These are phyloP conservation scores for Mikania micrantha DNA, from an alignment of 129 eudicot species.

Conservation along the genomic window DNA sequence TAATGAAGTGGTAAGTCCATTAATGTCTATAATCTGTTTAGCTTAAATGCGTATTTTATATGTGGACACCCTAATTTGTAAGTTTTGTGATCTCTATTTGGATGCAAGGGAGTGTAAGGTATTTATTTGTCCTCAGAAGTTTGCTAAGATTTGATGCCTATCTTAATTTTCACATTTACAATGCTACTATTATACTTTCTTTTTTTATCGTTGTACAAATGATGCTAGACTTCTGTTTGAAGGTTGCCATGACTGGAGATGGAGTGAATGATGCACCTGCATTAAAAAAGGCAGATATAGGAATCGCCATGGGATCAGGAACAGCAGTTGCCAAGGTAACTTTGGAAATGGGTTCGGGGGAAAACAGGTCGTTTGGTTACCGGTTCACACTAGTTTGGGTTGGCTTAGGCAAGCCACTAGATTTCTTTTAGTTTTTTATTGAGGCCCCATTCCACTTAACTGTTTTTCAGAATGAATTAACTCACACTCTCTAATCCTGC, in stretches of 20 bases:
- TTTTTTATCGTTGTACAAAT: neutral
- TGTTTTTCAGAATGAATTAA: no score
- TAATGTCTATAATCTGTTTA: neutral
- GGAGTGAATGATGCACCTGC: slow-evolving; percentile 99
- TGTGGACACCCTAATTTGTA: neutral
- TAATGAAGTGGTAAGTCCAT: slow-evolving; percentile 83
- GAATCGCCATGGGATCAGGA: slow-evolving; percentile 99
- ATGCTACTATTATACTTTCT: neutral
- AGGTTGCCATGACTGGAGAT: slow-evolving; percentile 99
- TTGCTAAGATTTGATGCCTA: neutral
- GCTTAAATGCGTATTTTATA: neutral
- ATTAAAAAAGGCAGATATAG: slow-evolving; percentile 94
- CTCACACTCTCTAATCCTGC: no score
- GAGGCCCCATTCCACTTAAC: neutral
- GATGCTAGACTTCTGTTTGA: neutral
- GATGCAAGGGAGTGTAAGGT: neutral
- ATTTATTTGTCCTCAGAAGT: neutral
- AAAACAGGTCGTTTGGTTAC: neutral
- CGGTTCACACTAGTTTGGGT: neutral
- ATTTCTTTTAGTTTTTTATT: neutral
- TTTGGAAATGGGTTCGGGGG: neutral
- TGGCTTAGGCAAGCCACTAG: neutral
- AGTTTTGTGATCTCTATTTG: neutral
- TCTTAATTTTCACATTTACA: neutral
- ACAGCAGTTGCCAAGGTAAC: slow-evolving; percentile 98